Base-by-base conservation (phyloP, 2,329 filamentous ascomycete species). In the Claviceps capensis region DNA sequence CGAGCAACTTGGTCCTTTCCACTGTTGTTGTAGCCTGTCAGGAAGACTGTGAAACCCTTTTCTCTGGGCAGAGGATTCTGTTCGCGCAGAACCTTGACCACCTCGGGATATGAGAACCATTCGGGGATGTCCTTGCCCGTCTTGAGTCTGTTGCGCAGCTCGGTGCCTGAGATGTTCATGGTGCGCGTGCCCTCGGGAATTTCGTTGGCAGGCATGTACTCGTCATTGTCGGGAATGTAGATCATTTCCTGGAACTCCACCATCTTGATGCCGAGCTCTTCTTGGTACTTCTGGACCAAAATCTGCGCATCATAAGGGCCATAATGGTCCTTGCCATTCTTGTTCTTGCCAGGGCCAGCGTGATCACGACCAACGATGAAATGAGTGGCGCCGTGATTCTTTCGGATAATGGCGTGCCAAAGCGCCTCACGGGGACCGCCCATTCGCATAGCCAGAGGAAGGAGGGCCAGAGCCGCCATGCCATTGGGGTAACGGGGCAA, bases 241-340 rank as follows among this genome's bases (percentile, higher is more conserved):
- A 94, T 97, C 85, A 98, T 95, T 82, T 94, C 89, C 77, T 97
- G 91, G 85, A 98, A 98, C 60, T 93, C 89, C 58, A 98, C 93
- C 65, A 98, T 93, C 75, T 96, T 88, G 66, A 98, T 98, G 63
- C 91, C 93, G 56, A 98, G 86, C 79, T 98, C 93, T 59, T 88
- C 82, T 66, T 83, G 85, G 81, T 96, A 95, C 77, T 95, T 88
- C 78, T 96, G 89, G 54, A 98, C 90, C 26, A 90, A 88, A 65
- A 91, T 79, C 76, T 98, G 93, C 13, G 93, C 93, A 65, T 98
- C 93, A 70, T 98, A 98, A 36, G 93, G 90, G 49, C 93, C 93
- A 72, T 98, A 98, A 75, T 96, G 94, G 68, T 98, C 93, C 63
- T 87, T 83, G 54, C 93, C 93, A 73, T 91, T 83, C 77, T 88